Conservation (phyloP, 2,329 filamentous ascomycete genomes). For the Ophiostoma australiae region DNA sequence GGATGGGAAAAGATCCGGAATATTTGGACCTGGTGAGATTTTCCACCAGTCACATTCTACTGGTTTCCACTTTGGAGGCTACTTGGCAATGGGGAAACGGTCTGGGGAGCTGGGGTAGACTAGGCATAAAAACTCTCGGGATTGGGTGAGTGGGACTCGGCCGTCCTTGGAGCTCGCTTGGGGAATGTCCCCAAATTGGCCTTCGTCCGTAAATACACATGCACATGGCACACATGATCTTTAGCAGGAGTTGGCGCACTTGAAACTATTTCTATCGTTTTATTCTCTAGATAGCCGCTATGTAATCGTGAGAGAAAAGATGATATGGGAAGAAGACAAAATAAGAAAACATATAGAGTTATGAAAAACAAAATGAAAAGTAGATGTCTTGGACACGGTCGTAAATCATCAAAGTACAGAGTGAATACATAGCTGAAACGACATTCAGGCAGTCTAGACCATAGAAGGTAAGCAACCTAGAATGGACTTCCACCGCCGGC, state of each 20-base stretch:
- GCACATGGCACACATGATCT: neutral
- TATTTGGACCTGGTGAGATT: neutral
- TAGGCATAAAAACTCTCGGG: neutral
- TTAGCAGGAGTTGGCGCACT: neutral
- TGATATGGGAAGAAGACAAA: neutral
- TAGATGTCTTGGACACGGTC: neutral
- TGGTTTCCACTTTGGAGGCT: neutral
- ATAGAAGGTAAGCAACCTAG: conserved; percentile 28
- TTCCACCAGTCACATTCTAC: conserved; percentile 5
- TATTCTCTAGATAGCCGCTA: neutral
- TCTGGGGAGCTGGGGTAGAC: conserved; percentile 8
- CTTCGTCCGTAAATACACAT: neutral
- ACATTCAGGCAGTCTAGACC: too few relatives aligned
- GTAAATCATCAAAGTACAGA: neutral
- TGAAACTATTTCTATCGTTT: neutral
- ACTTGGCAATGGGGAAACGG: neutral
- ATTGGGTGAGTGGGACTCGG: neutral
- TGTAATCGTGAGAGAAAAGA: neutral
- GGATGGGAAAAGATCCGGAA: neutral
- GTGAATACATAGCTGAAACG: neutral
- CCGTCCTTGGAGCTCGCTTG: conserved; percentile 1
- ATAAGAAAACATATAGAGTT: too few relatives aligned
- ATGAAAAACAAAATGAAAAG: neutral
- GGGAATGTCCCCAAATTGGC: neutral
- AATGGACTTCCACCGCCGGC: conserved; percentile 53